phyloP scores from a whole-genome alignment of 805 yeast species.

The Kuraishia capsulata region DNA sequence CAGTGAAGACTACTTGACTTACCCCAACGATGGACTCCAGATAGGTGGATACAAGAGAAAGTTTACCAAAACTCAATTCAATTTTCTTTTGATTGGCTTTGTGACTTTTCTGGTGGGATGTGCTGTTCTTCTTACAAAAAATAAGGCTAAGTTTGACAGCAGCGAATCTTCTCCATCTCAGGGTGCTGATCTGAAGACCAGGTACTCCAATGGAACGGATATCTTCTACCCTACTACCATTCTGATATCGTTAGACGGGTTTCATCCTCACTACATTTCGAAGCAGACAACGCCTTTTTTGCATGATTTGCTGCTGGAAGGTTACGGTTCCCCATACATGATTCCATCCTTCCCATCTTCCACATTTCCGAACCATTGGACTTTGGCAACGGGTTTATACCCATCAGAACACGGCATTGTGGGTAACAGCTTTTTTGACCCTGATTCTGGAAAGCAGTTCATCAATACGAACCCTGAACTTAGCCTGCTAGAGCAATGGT shows the following conservation, averaged over 20 bases:
- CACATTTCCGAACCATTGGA: constrained; percentile 90
- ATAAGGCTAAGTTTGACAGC: constrained; percentile 3
- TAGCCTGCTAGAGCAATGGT: constrained; percentile 52
- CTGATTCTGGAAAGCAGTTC: constrained; percentile 44
- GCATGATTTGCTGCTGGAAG: constrained; percentile 42
- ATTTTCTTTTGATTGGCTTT: constrained; percentile 3
- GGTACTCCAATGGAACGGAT: constrained; percentile 53
- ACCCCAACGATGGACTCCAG: constrained; percentile 2
- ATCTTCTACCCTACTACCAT: constrained; percentile 73
- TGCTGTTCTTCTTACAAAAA: constrained; percentile 4
- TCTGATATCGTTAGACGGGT: constrained; percentile 76
- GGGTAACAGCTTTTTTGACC: constrained; percentile 73
- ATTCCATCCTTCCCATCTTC: constrained; percentile 81
- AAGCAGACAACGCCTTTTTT: constrained; percentile 60
- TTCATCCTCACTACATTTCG: constrained; percentile 82
- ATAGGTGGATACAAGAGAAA: constrained; percentile 3
- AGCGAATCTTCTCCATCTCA: neutral
- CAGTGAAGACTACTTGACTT: neutral
- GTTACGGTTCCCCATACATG: constrained; percentile 73
- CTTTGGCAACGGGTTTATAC: constrained; percentile 75
- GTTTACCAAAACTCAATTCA: constrained; percentile 5
- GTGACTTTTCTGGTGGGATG: constrained; percentile 5
- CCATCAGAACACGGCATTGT: constrained; percentile 85
- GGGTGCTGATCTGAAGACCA: constrained; percentile 9
- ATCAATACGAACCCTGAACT: constrained; percentile 46